Evolutionary conservation across 2,329 filamentous ascomycete species (phyloP).

Genomic region (Pseudogymnoascus sp.): DNA sequence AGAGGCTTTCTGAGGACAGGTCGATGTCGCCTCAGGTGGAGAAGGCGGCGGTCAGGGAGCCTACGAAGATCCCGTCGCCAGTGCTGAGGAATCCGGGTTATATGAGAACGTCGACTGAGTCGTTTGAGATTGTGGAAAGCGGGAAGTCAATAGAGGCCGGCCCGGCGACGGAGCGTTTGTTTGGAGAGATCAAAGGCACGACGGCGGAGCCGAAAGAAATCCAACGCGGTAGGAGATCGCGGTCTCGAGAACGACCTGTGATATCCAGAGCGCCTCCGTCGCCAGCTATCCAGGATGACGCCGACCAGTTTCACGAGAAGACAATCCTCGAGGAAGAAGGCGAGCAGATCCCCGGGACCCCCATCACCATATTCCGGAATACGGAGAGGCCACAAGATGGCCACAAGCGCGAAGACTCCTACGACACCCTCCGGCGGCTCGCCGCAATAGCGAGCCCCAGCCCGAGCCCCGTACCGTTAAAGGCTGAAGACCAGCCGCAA

Average conservation of each 20-base stretch:
- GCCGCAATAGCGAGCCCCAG: constrained; percentile 14
- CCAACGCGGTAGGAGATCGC: background rate
- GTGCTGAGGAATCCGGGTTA: background rate
- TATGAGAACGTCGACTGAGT: background rate
- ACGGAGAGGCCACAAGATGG: background rate
- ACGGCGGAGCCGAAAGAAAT: background rate
- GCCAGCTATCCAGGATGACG: constrained; percentile 7
- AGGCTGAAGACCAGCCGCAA: background rate
- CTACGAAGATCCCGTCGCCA: background rate
- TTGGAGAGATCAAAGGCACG: background rate
- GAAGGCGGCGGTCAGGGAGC: background rate
- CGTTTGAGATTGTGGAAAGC: background rate
- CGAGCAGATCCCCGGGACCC: constrained; percentile 17
- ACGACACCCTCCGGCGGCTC: constrained; percentile 15
- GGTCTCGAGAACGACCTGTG: background rate
- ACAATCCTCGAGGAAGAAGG: constrained; percentile 22
- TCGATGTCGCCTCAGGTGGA: constrained; percentile 15
- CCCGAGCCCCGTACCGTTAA: constrained; percentile 9
- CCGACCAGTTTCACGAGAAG: constrained; percentile 14
- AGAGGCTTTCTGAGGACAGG: constrained; percentile 20
- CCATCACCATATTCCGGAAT: constrained; percentile 18
- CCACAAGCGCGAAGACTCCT: constrained; percentile 12
- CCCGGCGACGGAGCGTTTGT: background rate
- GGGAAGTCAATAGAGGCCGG: background rate
- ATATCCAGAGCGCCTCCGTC: constrained; percentile 4